Percentiles rank a stretch among this genome's conserved stretches.
Conservation (phyloP, 257 asterid genomes). For the Solanum ahanhuiri region DNA sequence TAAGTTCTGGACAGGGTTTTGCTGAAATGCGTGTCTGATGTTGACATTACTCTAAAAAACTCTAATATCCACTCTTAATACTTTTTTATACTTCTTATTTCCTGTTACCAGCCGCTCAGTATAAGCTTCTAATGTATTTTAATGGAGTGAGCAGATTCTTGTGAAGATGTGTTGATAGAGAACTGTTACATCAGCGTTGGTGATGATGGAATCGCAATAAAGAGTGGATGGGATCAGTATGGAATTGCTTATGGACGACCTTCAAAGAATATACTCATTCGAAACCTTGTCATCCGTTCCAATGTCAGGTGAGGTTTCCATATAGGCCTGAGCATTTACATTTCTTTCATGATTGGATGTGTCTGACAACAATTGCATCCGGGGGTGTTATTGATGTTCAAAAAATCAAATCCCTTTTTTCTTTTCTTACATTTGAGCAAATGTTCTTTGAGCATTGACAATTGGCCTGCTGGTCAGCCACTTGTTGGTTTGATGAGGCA, state of each 20-base stretch:
- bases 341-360: neutral
- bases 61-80: neutral
- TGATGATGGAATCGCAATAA: constrained; percentile 21
- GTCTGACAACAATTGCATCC: neutral
- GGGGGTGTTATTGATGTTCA: neutral
- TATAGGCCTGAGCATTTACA: neutral
- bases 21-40: neutral
- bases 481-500: neutral
- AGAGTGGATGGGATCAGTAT: constrained; percentile 26
- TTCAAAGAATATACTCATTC: constrained; percentile 16
- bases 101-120: neutral
- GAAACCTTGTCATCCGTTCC: constrained; percentile 15
- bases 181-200: constrained; percentile 21
- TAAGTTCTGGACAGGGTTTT: neutral
- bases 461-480: neutral
- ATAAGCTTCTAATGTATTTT: neutral
- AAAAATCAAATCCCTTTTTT: neutral
- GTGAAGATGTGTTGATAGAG: constrained; percentile 18
- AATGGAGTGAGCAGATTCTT: constrained; percentile 8
- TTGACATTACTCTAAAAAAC: neutral
- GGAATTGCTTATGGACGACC: constrained; percentile 17
- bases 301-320: constrained; percentile 10
- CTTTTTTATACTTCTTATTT: neutral
- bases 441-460: neutral
- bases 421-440: neutral